Evolutionary conservation across 345 rosid species (phyloP), one percentile per base, ranked within the genome.

Genomic region (Theobroma cacao): DNA sequence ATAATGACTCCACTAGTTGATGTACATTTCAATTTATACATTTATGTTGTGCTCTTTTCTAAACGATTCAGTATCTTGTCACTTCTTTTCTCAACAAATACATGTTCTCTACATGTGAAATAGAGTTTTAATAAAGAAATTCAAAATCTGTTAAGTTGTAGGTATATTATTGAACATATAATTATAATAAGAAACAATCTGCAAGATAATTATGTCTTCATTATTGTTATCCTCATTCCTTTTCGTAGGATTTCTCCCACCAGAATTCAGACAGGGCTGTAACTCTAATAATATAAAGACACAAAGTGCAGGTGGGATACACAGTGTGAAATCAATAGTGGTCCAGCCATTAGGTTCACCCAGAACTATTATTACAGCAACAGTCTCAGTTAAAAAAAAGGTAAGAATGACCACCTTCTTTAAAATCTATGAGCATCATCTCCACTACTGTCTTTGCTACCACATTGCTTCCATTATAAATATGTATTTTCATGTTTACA

Each of bases 301-400:
- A 64, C 26, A 11, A 20, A 38, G 13, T 64, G 70, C 70, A 34
- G 11, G 11, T 20, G 26, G n/a, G 47, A n/a, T 0, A 20, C 20
- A 1, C 6, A 52, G 7, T 24, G 15, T 30, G 60, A 72, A 30
- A 73, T 73, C 30, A 20, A 73, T 34, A 38, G 76, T 56, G 76
- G 76, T 73, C 76, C 65, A 30, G 28, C 38, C 47, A 17, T 28
- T 71, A 68, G 73, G 34, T 26, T 24, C 53, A 22, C 53, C 73
- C n/a, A 43, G 9, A 45, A 43, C 55, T 24, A 68, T 33, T 36
- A 55, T 18, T 56, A 52, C 31, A 56, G 65, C 41, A 55, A 38
- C 47, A 11, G 9, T 31, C 41, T n/a, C 17, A 6, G 30, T 36
- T n/a, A n/a, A 67, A 61, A 61, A 31, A 17, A 18, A 38, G 7